These are phyloP conservation scores for Carex pumila DNA, from an alignment of 176 grass and related monocot species.

Conservation along the genomic window DNA sequence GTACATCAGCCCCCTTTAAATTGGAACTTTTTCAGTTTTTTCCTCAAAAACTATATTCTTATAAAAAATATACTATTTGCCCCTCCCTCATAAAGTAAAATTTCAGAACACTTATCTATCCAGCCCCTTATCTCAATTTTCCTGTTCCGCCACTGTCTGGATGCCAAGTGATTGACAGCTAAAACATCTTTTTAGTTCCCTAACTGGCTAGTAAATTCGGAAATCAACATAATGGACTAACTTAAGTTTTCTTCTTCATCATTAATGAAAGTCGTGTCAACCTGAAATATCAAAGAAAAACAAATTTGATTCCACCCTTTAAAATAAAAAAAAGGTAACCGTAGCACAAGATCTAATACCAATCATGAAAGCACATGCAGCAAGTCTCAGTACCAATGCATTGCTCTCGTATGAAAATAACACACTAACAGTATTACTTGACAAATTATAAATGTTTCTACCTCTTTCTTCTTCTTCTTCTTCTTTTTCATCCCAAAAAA, in stretches of 20 bases:
- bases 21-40: too few species aligned
- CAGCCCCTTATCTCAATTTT: too few species aligned
- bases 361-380: background rate
- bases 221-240: background rate
- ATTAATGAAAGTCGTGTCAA: conserved; percentile 40
- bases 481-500: conserved; percentile 79
- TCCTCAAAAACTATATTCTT: too few species aligned
- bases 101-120: too few species aligned
- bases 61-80: too few species aligned
- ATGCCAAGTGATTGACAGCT: background rate
- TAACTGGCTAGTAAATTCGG: background rate
- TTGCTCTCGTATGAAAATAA: background rate
- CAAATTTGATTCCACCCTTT: background rate
- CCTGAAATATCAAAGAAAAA: conserved; percentile 36
- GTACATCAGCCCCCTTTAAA: too few species aligned
- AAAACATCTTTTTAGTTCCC: background rate
- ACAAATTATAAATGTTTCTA: background rate
- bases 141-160: too few species aligned
- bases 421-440: background rate
- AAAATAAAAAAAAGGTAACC: background rate
- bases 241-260: conserved; percentile 3
- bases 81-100: too few species aligned
- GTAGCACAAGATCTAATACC: too few species aligned
- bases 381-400: background rate
- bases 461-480: conserved; percentile 90